Conservation (phyloP, 2,329 filamentous ascomycete genomes). For the Phialophora tarda region DNA sequence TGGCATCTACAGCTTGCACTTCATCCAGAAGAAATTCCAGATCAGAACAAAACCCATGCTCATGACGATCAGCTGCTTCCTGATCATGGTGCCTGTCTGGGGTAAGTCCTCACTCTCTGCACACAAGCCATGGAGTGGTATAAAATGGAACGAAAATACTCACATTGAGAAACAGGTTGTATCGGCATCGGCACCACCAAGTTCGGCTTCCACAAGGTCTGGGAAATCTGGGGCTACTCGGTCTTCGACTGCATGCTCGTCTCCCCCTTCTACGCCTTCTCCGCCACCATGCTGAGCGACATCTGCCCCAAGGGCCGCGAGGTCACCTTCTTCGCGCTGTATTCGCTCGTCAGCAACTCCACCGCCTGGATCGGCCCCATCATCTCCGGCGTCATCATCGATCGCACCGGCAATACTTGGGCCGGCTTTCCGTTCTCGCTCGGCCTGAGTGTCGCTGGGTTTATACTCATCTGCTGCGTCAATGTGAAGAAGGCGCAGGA, state of each 20-base stretch:
- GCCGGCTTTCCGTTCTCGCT: neutral
- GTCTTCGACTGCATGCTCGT: neutral
- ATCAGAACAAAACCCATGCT: too few species aligned
- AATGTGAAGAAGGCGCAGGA: neutral
- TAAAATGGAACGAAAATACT: too few species aligned
- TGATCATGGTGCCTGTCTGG: too few species aligned
- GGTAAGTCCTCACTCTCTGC: too few species aligned
- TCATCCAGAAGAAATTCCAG: too few species aligned
- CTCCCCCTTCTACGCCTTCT: conserved; percentile 5
- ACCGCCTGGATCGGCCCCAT: conserved; percentile 3
- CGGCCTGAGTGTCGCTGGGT: neutral
- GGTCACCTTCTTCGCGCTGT: conserved; percentile 10
- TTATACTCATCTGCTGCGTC: neutral
- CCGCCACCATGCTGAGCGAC: conserved; percentile 11
- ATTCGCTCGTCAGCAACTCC: conserved; percentile 12
- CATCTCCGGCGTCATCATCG: neutral
- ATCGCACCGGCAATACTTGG: neutral
- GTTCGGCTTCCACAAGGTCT: neutral
- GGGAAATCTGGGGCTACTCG: neutral
- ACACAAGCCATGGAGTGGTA: too few species aligned
- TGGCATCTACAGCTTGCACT: too few species aligned
- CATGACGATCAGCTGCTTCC: too few species aligned
- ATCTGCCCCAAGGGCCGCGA: conserved; percentile 10
- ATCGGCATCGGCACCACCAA: neutral
- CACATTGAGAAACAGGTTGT: too few species aligned